Base-by-base conservation (phyloP, 2,329 filamentous ascomycete species). In the Ascochyta lentis region DNA sequence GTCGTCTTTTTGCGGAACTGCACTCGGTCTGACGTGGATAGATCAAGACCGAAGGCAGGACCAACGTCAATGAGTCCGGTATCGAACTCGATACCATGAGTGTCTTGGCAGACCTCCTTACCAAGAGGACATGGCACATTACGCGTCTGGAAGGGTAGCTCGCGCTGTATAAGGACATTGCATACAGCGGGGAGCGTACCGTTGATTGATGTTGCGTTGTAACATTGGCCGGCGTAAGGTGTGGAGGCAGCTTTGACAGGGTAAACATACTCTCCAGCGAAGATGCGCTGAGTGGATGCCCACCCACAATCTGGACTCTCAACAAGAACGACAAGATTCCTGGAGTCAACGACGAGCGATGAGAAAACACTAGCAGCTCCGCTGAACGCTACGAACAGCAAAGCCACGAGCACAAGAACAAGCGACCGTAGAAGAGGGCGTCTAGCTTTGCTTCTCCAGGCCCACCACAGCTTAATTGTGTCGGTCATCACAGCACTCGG, bases 401-500 rank as follows among this genome's bases (percentile, higher is more conserved):
- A 1, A 4, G 57, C 58, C 6, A 60, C 16, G 9, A 60, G 24
- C 9, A 49, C 19, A 4, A 61, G 52, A 1, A 54, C 13, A 1
- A 60, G 29, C 3, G 60, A 64, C 8, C 60, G 51, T 1, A 54
- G 42, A 0, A 65, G 34, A 1, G 61, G 46, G 2, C 47, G 35
- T 4, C 49, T 23, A 3, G 57, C 47, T 35, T 49, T 59, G 2
- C 15, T 38, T 52, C 63, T 53, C 63, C 65, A 66, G 16, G 49
- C 47, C 51, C 56, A 62, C 58, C 54, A 66, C 19, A 67, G 54
- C 38, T 66, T 66, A 15, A 61, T 26, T 15, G 54, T 59, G 12
- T 64, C 63, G 1, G 58, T 41, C 39, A 64, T 39, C 0, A 67
- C 44, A 5, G 63, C 38, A 22, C 52, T 63, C 4, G 63, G 59